Percentiles rank a stretch among this genome's conserved stretches.
phyloP scores from a whole-genome alignment of 768 basidiomycete species.

The Exidia glandulosa region DNA sequence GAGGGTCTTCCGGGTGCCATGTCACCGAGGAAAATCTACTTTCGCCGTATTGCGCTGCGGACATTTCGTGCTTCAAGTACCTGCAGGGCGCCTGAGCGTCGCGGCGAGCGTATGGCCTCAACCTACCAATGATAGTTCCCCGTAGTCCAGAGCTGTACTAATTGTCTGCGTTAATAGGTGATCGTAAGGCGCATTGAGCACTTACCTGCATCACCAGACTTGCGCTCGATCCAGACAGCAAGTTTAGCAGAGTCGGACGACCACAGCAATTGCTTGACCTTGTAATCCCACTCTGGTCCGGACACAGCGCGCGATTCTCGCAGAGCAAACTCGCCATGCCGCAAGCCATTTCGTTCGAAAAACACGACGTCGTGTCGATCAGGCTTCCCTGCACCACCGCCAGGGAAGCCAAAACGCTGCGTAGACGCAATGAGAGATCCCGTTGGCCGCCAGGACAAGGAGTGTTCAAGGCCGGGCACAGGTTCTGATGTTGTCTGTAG shows the following conservation, averaged over 20 bases:
- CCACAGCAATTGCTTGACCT: conserved; percentile 71
- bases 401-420: conserved; percentile 72
- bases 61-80: conserved; percentile 89
- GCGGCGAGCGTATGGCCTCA: not conserved
- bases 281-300: conserved; percentile 46
- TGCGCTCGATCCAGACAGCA: conserved; percentile 70
- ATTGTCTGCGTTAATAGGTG: not conserved
- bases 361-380: conserved; percentile 81
- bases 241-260: conserved; percentile 81
- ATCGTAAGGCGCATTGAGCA: not conserved
- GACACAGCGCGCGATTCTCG: conserved; percentile 22
- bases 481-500: conserved; percentile 80
- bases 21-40: conserved; percentile 57
- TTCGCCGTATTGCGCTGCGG: conserved; percentile 28
- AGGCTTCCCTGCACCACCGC: conserved; percentile 50
- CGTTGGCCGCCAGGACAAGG: conserved; percentile 74
- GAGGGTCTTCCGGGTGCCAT: conserved; percentile 82
- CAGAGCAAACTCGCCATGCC: conserved; percentile 81
- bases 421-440: conserved; percentile 77
- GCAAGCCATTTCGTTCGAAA: conserved; percentile 88
- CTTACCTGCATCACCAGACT: conserved; percentile 61
- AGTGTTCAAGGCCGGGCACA: conserved; percentile 71
- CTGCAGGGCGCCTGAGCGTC: conserved; percentile 22
- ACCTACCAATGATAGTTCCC: conserved; percentile 88
- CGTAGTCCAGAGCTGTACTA: conserved; percentile 86